These are phyloP conservation scores for Cladosporium sp. DNA, from an alignment of 2,329 filamentous ascomycete genomes.

Conservation along the genomic window DNA sequence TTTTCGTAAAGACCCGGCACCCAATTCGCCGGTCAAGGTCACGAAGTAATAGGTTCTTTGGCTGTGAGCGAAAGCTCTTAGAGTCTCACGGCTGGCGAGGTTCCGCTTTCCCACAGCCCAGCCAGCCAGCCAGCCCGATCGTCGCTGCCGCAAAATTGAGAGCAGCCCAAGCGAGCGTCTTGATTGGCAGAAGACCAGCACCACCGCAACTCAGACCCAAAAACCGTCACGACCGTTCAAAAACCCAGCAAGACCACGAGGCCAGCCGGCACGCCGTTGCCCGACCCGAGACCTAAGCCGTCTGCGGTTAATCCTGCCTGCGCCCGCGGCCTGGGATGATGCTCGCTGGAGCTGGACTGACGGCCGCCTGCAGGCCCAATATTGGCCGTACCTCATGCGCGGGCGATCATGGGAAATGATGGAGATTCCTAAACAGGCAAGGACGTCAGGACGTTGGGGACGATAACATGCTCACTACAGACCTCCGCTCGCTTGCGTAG, in stretches of 20 bases:
- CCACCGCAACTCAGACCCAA: no score
- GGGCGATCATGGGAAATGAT: background rate
- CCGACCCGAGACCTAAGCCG: conserved; percentile 12
- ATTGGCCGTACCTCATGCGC: conserved; percentile 9
- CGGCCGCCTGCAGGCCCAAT: conserved; percentile 3
- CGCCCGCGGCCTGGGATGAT: background rate
- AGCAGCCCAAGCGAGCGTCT: background rate
- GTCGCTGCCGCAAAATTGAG: background rate
- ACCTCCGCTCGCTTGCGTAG: background rate
- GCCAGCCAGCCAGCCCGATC: background rate
- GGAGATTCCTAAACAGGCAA: background rate
- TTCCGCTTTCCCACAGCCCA: background rate
- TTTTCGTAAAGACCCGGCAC: background rate
- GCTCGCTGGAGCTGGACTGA: background rate
- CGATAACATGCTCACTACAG: background rate
- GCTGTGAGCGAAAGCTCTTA: background rate
- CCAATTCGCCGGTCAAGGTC: background rate
- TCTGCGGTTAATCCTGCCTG: conserved; percentile 4
- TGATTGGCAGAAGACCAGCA: background rate
- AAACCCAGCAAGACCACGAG: conserved; percentile 13
- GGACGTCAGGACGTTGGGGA: conserved; percentile 1
- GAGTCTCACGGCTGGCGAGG: background rate
- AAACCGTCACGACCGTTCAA: background rate
- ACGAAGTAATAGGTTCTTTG: conserved; percentile 7
- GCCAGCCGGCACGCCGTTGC: conserved; percentile 5